Evolutionary conservation across 768 basidiomycete species (phyloP), one percentile per base, ranked within the genome.

Genomic region (Termitomyces sp.): DNA sequence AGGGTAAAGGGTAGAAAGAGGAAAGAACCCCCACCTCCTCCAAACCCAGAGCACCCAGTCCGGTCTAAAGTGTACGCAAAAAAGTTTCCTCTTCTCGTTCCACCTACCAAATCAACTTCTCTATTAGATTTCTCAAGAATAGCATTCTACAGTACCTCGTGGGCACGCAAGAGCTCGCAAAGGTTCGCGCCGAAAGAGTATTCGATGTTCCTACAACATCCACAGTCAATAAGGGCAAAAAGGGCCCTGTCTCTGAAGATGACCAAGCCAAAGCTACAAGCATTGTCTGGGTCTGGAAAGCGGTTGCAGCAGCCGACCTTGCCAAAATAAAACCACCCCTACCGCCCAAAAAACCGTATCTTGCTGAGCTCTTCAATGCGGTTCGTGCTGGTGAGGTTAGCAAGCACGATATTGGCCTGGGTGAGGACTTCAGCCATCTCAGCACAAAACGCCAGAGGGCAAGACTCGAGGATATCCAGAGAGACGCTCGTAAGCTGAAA

Each of bases 401-500:
- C 12, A 2, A 6, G 22, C 12, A 5, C 22, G 77, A 78, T 49
- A 75, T 82, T 12, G 82, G 79, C 6, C 72, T 76, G 6, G 78
- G 75, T 5, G 74, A 73, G 49, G 84, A 88, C 62, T 76, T 75
- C 66, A 72, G 76, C 7, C 84, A 87, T 66, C 68, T 88, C 57
- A 88, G 78, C 68, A 80, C 72, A 63, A 73, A 83, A 56, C 70
- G 85, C 61, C 77, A 75, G 58, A 69, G 75, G 16, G 75, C 78
- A 24, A 68, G 86, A 57, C 66, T 70, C 48, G 70, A 60, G 55
- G 82, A 80, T 66, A 74, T 86, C 3, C 64, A 68, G 57, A 68
- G 68, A 50, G 79, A 82, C 40, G 65, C 81, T 20, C 62, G 59
- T 58, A 72, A 69, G 70, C 63, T 80, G 72, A 67, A 68, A 54